These are phyloP conservation scores for Podaxis pistillaris DNA, from an alignment of 768 basidiomycete species.

Conservation along the genomic window DNA sequence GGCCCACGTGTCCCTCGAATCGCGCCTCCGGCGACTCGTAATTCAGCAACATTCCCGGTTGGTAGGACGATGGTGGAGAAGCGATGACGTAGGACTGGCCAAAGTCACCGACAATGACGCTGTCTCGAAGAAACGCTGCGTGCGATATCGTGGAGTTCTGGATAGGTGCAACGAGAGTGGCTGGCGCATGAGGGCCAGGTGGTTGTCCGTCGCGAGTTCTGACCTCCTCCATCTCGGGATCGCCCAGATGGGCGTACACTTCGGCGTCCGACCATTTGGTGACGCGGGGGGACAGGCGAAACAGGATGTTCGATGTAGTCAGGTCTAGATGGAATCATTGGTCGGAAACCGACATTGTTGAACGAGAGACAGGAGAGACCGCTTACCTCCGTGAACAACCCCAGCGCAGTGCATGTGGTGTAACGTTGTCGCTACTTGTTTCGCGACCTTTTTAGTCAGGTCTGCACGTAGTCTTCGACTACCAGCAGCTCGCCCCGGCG, in stretches of 20 bases:
- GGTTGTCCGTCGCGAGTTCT: constrained; percentile 18
- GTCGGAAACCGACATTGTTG: constrained; percentile 24
- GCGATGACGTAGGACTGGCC: constrained; percentile 32
- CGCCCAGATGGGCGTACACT: constrained; percentile 29
- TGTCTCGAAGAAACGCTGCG: constrained; percentile 28
- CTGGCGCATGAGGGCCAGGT: constrained; percentile 28
- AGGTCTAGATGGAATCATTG: constrained; percentile 36
- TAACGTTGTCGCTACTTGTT: constrained; percentile 25
- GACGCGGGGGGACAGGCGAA: constrained; percentile 25
- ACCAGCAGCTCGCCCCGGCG: constrained; percentile 26
- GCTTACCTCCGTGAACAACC: constrained; percentile 2
- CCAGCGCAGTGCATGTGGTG: constrained; percentile 31
- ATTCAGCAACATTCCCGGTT: constrained; percentile 28
- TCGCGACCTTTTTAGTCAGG: constrained; percentile 34
- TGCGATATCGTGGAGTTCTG: constrained; percentile 19
- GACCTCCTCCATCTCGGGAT: constrained; percentile 23
- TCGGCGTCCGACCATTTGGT: constrained; percentile 32
- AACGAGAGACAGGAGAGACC: not conserved
- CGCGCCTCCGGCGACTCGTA: constrained; percentile 35
- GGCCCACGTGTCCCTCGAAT: constrained; percentile 28
- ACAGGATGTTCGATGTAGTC: constrained; percentile 38
- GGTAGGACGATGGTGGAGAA: constrained; percentile 27
- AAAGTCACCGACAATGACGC: constrained; percentile 32
- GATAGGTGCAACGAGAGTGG: constrained; percentile 28
- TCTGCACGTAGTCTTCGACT: constrained; percentile 32